Percentiles rank a stretch among this genome's conserved stretches.
phyloP scores from a whole-genome alignment of 73 alveolate species.

The Blepharisma japonicum region DNA sequence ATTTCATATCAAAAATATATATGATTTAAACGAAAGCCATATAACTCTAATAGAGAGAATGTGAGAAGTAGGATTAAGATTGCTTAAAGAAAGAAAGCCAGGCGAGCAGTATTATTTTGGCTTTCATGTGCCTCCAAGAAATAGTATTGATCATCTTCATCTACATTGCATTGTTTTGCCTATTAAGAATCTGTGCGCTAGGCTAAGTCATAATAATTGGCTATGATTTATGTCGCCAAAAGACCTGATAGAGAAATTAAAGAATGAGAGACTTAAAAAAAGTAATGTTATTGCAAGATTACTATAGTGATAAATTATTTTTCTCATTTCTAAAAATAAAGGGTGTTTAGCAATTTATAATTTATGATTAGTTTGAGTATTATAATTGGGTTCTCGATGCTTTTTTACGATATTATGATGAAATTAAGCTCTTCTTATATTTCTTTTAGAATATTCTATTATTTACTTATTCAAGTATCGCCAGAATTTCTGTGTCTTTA shows the following conservation, averaged over 20 bases:
- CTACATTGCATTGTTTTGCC: slow-evolving; percentile 12
- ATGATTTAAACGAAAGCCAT: neutral
- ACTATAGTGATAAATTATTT: no score
- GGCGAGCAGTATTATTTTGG: slow-evolving; percentile 19
- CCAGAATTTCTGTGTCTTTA: slow-evolving; percentile 45
- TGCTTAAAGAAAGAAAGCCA: neutral
- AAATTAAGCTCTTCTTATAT: no score
- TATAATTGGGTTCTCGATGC: no score
- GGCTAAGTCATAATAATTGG: neutral
- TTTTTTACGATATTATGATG: no score
- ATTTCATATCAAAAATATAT: neutral
- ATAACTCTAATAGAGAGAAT: neutral
- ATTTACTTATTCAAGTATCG: slow-evolving; percentile 7
- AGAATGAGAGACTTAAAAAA: no score
- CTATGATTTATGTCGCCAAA: slow-evolving; percentile 10
- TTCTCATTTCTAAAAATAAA: no score
- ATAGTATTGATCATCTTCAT: slow-evolving; percentile 22
- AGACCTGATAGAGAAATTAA: neutral
- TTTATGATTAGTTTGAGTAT: no score
- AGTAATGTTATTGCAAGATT: no score
- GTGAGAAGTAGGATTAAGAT: slow-evolving; percentile 4
- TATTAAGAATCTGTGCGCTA: neutral
- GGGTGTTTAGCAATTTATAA: no score
- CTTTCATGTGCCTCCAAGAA: slow-evolving; percentile 16
- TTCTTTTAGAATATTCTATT: neutral